Conservation (phyloP, 2,329 filamentous ascomycete species). For the Pseudogymnoascus destructans region DNA sequence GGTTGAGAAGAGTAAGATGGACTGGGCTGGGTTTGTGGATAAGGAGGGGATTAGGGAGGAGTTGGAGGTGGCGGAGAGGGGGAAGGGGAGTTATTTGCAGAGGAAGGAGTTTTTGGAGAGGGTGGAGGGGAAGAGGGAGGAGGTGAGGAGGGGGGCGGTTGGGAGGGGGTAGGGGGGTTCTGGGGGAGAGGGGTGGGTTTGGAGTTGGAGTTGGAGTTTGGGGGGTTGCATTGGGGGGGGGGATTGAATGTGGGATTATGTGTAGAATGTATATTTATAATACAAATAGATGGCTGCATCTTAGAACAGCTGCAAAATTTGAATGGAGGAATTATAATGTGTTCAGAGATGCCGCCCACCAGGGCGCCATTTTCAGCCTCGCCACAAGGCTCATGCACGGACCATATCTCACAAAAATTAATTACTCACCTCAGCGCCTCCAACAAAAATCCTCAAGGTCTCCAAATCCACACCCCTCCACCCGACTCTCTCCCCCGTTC, state of each 20-base stretch:
- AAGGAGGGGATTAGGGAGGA: constrained; percentile 59
- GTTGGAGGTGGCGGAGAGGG: constrained; percentile 49
- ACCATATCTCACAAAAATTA: neutral
- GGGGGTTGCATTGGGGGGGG: neutral
- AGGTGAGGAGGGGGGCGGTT: constrained; percentile 37
- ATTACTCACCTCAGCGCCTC: neutral
- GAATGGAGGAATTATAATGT: neutral
- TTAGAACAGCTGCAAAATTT: neutral
- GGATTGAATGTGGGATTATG: neutral
- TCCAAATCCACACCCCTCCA: neutral
- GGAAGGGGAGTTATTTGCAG: constrained; percentile 49
- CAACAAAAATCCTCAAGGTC: neutral
- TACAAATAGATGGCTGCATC: neutral
- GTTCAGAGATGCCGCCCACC: neutral
- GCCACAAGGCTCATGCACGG: neutral
- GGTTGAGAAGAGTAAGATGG: constrained; percentile 59
- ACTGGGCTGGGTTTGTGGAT: constrained; percentile 61
- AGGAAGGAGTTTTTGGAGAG: constrained; percentile 53
- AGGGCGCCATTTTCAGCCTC: neutral
- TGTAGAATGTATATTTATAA: neutral
- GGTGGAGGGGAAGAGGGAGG: constrained; percentile 49
- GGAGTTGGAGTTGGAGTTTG: neutral
- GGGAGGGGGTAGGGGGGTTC: neutral
- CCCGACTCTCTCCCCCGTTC: neutral
- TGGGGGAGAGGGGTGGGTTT: neutral